phyloP scores from a whole-genome alignment of 352 stramenopile species.

The Pythium apleroticum region DNA sequence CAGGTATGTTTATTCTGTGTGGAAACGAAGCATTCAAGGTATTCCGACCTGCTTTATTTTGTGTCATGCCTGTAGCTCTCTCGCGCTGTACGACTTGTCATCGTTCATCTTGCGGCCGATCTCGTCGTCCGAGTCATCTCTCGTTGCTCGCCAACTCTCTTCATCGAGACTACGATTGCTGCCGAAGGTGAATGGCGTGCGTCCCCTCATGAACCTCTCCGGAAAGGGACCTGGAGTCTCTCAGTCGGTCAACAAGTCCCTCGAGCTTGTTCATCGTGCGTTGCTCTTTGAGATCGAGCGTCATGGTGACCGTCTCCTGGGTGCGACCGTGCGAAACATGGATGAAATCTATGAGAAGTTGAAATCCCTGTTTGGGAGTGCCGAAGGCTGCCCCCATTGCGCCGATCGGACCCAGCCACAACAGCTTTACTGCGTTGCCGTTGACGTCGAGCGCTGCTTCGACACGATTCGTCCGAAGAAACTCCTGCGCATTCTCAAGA shows the following conservation, averaged over 20 bases:
- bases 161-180: slow-evolving; percentile 61
- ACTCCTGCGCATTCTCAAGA: slow-evolving; percentile 66
- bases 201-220: slow-evolving; percentile 81
- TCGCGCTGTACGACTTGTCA: slow-evolving; percentile 53
- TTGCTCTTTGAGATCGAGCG: slow-evolving; percentile 64
- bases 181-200: slow-evolving; percentile 63
- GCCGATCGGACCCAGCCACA: neutral
- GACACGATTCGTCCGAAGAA: slow-evolving; percentile 73
- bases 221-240: neutral
- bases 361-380: slow-evolving; percentile 36
- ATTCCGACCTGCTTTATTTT: neutral
- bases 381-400: slow-evolving; percentile 5
- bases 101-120: slow-evolving; percentile 37
- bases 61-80: slow-evolving; percentile 30
- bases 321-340: slow-evolving; percentile 58
- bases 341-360: slow-evolving; percentile 66
- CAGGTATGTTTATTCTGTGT: slow-evolving; percentile 34
- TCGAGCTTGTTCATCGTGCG: slow-evolving; percentile 61
- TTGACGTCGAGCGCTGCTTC: slow-evolving; percentile 83
- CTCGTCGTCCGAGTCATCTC: slow-evolving; percentile 9
- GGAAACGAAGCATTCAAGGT: neutral
- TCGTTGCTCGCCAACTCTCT: slow-evolving; percentile 31
- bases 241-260: slow-evolving; percentile 56
- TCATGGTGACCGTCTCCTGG: slow-evolving; percentile 48
- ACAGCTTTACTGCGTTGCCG: slow-evolving; percentile 55